phyloP scores from a whole-genome alignment of 129 eudicot species.

The Escallonia herrerae region DNA sequence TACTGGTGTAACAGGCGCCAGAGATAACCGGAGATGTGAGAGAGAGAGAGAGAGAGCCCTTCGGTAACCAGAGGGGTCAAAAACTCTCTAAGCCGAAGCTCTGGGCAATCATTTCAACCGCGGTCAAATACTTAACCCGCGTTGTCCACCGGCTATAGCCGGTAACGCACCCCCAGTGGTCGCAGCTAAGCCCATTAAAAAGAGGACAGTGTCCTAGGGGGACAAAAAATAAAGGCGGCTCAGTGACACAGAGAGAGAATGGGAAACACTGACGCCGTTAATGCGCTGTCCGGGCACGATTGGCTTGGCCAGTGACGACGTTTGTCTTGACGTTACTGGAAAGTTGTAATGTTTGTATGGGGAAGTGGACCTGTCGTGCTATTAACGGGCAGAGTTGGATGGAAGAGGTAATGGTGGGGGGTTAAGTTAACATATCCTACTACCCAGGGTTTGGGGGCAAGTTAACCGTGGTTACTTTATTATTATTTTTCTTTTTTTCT shows the following conservation, averaged over 20 bases:
- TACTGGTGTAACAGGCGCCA: background rate
- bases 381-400: conserved; percentile 50
- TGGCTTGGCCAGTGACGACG: conserved; percentile 23
- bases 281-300: conserved; percentile 14
- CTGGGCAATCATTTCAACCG: conserved; percentile 31
- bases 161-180: conserved; percentile 1
- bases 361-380: conserved; percentile 57
- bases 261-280: conserved; percentile 19
- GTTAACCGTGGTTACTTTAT: conserved; percentile 29
- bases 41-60: conserved; percentile 10
- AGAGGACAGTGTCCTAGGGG: conserved; percentile 18
- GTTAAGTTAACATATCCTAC: conserved; percentile 12
- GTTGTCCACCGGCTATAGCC: conserved; percentile 26
- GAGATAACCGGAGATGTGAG: conserved; percentile 1
- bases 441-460: conserved; percentile 1
- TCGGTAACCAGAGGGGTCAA: conserved; percentile 40
- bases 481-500: background rate
- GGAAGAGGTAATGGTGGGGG: conserved; percentile 23
- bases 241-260: background rate
- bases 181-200: conserved; percentile 8
- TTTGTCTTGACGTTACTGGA: conserved; percentile 23
- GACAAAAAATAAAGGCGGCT: conserved; percentile 21
- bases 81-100: conserved; percentile 13
- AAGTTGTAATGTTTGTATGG: conserved; percentile 48
- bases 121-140: conserved; percentile 32